Evolutionary conservation across 2,329 filamentous ascomycete species (phyloP), one percentile per base, ranked within the genome.

Genomic region (Colletotrichum magnum): DNA sequence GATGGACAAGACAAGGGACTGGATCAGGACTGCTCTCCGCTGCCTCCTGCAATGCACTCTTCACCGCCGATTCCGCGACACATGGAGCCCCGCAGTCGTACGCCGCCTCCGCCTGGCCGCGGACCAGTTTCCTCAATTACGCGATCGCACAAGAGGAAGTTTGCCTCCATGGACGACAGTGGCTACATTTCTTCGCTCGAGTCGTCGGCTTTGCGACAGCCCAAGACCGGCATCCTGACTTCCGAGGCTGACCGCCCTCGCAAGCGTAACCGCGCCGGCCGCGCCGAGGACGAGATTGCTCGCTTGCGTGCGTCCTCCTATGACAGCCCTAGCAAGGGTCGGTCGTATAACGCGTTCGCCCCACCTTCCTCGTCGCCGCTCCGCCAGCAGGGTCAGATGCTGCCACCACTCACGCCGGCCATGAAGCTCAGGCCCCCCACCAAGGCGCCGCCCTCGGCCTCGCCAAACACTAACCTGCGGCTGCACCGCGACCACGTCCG

Each of bases 171-270:
- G 84, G 94, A 89, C 76, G 96, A 99, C 80, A 98, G 95, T 78
- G 96, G 96, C 48, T 99, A 98, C 80, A 97, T 97, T 78, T 98
- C 96, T 1, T 98, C 95, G 0, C 87, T 98, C 18, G 95, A 98
- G 74, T 98, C 96, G 3, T 98, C 96, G 0, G 94, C 88, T 15
- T 88, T 94, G 78, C 89, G 95, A 68, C 90, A 92, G 56, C 88
- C 89, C 72, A 85, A 88, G 69, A 84, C 83, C 16, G 85, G 89
- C 65, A 85, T 93, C 18, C 86, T 94, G 51, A 94, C 92, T 4
- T 95, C 94, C 0, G 94, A 97, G 75, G 88, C 91, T 60, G 93
- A 94, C 74, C 90, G 91, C n/a, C 92, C 92, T 58, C 89, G 90
- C 64, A 97, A 95, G 83, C 92, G 94, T 69, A 60, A 45, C 47